Percentiles rank a stretch among this genome's conserved stretches.
These are phyloP conservation scores for Penicillium glabrum DNA, from an alignment of 2,329 filamentous ascomycete species.

Conservation along the genomic window DNA sequence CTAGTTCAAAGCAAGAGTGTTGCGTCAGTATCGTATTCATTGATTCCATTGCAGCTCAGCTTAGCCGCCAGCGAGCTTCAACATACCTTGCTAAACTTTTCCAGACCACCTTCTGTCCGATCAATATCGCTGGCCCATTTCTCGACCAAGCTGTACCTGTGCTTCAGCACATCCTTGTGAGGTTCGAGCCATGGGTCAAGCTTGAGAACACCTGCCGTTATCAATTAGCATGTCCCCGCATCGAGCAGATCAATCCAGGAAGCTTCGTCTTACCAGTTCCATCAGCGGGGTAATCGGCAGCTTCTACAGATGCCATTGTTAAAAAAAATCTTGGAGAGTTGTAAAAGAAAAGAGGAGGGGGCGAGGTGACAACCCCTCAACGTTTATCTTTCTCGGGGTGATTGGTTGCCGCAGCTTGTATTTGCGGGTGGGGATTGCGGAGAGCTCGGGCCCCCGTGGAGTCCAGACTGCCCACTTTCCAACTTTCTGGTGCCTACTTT, in stretches of 20 bases:
- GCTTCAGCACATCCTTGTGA: constrained; percentile 74
- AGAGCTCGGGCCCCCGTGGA: constrained; percentile 18
- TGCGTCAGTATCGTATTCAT: background rate
- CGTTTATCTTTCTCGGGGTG: constrained; percentile 1
- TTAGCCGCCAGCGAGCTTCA: background rate
- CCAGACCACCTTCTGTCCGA: constrained; percentile 80
- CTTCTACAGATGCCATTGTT: constrained; percentile 21
- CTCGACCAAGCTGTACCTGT: constrained; percentile 75
- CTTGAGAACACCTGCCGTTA: constrained; percentile 69
- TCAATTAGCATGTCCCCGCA: background rate
- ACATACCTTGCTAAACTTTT: constrained; percentile 81
- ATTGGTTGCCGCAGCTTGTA: constrained; percentile 5
- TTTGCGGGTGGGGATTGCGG: constrained; percentile 11
- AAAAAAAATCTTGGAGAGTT: background rate
- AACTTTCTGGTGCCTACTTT: constrained; percentile 4
- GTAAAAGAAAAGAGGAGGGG: constrained; percentile 6
- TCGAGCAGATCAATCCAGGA: background rate
- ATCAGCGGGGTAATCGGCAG: constrained; percentile 13
- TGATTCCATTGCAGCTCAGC: background rate
- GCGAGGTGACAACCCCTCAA: constrained; percentile 5
- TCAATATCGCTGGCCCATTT: constrained; percentile 85
- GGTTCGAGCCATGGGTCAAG: constrained; percentile 89
- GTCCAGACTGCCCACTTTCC: constrained; percentile 6
- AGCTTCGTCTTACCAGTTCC: constrained; percentile 17
- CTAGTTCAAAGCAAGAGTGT: constrained; percentile 46